phyloP scores from a whole-genome alignment of 345 rosid species.

The Camelina hispida region DNA sequence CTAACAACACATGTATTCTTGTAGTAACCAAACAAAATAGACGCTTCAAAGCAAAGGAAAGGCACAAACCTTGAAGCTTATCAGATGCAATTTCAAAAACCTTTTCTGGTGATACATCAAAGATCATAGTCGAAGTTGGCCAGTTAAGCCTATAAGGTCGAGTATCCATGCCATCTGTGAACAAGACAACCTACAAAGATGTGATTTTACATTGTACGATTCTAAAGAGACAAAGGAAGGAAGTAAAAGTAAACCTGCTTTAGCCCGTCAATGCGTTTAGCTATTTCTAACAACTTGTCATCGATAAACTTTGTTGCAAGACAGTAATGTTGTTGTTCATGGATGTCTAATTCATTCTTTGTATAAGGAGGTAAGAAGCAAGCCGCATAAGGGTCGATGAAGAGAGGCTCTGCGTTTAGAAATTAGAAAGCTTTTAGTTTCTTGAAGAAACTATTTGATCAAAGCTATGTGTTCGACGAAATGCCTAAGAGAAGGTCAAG shows the following conservation, averaged over 20 bases:
- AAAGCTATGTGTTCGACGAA: constrained; percentile 26
- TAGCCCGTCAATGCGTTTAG: constrained; percentile 67
- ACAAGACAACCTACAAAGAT: constrained; percentile 75
- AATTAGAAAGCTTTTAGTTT: constrained; percentile 20
- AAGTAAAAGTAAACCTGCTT: constrained; percentile 68
- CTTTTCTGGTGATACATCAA: constrained; percentile 72
- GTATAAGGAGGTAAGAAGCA: constrained; percentile 64
- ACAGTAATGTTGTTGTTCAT: constrained; percentile 53
- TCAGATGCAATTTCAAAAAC: constrained; percentile 61
- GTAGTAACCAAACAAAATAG: neutral
- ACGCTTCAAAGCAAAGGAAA: constrained; percentile 1
- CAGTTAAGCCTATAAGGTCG: constrained; percentile 89
- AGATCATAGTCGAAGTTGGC: constrained; percentile 83
- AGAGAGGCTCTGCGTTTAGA: constrained; percentile 70
- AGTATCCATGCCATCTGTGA: constrained; percentile 96
- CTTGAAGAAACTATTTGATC: neutral
- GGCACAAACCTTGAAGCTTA: constrained; percentile 68
- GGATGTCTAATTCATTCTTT: constrained; percentile 53
- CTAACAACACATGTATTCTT: too few species aligned
- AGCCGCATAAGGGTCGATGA: constrained; percentile 84
- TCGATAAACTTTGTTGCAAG: constrained; percentile 85
- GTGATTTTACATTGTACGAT: neutral
- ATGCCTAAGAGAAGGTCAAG: constrained; percentile 25
- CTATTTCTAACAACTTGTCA: constrained; percentile 67
- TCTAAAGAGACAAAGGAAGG: neutral